Conservation (phyloP, 352 stramenopile species). For the Phytophthora hibernalis region DNA sequence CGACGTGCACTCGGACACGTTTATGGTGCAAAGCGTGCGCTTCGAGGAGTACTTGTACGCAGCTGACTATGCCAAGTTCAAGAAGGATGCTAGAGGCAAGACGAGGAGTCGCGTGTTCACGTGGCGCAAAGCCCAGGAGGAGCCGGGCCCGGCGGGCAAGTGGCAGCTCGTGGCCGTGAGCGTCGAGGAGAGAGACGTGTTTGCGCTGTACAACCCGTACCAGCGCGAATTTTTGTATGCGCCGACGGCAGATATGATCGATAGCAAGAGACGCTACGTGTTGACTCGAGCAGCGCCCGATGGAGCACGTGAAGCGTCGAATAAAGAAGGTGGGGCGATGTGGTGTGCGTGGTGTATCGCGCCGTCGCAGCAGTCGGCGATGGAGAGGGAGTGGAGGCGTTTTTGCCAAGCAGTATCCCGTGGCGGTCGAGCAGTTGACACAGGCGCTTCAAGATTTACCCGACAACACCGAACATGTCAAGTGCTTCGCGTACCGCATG, state of each 20-base stretch:
- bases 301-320: slow-evolving; percentile 36
- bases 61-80: slow-evolving; percentile 76
- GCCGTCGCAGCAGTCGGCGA: slow-evolving; percentile 44
- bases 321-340: slow-evolving; percentile 51
- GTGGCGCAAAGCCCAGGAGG: slow-evolving; percentile 58
- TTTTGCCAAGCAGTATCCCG: slow-evolving; percentile 66
- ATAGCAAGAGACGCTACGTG: slow-evolving; percentile 62
- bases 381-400: slow-evolving; percentile 78
- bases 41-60: slow-evolving; percentile 73
- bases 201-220: slow-evolving; percentile 81
- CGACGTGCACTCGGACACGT: slow-evolving; percentile 63
- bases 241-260: slow-evolving; percentile 55
- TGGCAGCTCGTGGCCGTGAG: slow-evolving; percentile 70
- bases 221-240: slow-evolving; percentile 78
- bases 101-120: slow-evolving; percentile 67
- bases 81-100: slow-evolving; percentile 56
- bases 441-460: slow-evolving; percentile 50
- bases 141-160: slow-evolving; percentile 55
- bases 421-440: slow-evolving; percentile 61
- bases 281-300: slow-evolving; percentile 59
- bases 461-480: slow-evolving; percentile 75
- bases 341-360: slow-evolving; percentile 62
- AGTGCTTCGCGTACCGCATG: slow-evolving; percentile 82
- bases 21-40: slow-evolving; percentile 65
- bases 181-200: slow-evolving; percentile 56